Base-by-base conservation (phyloP, 2,329 filamentous ascomycete species). In the Juglanconis oblonga region DNA sequence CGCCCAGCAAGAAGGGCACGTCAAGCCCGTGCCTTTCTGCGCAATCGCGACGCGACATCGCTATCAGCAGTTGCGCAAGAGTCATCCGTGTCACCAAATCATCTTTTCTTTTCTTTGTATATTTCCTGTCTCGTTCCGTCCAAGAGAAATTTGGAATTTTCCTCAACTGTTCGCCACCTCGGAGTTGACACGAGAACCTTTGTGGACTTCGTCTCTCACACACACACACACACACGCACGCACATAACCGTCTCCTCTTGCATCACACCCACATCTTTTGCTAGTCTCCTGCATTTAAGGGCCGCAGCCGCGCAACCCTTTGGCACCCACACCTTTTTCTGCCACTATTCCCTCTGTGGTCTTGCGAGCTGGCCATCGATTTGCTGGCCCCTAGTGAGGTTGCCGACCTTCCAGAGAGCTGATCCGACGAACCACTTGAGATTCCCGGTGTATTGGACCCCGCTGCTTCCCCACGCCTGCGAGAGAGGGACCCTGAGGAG, bases 11-110 rank as follows among this genome's bases (percentile, higher is more conserved):
- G 36, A 32, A 53, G 51, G 51, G 49, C 45, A 55, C 53, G 52
- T 33, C 47, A 59, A 47, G 33, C 56, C 48, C 59, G 40, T 51
- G 56, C 55, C 55, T 57, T 42, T 50, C 33, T 62, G 50, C 61
- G 61, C 61, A 60, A 62, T 60, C 59, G 52, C 61, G 57, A 60
- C 61, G 61, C 57, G 61, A 62, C 61, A 62, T 57, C 44, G 56
- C 55, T 24, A 50, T 59, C 59, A 48, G 11, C 56, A 38, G 32
- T 55, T 36, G 56, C 57, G 56, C 55, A 62, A 57, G 61, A 57
- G 45, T 47, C 61, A 62, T 44, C 48, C 38, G 38, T 11, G 45
- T 32, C 47, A 29, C 54, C 53, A 40, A 42, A 47, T 47, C 40
- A 11, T 42, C 49, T 6, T 38, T 11, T 50, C 6, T 33, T 35